Evolutionary conservation across 345 rosid species (phyloP).

Genomic region (Pistacia vera): DNA sequence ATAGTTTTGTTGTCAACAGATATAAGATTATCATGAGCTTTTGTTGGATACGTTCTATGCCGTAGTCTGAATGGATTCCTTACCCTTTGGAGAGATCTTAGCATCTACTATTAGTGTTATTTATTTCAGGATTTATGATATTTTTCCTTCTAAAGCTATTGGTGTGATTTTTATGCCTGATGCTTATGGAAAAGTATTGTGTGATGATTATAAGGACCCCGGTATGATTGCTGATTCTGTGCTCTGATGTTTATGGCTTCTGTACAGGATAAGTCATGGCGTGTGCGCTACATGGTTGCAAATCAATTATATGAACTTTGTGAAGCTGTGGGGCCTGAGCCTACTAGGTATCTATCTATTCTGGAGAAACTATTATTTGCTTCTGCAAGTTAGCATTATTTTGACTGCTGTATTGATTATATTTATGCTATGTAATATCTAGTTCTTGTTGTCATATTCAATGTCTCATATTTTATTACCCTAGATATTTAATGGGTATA

Average conservation of each 20-base stretch:
- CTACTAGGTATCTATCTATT: conserved; percentile 65
- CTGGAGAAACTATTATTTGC: conserved; percentile 1
- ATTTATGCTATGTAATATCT: not conserved
- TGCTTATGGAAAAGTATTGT: not conserved
- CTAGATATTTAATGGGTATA: not conserved
- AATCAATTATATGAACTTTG: conserved; percentile 96
- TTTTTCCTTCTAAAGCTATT: not conserved
- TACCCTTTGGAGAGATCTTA: not conserved
- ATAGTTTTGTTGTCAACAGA: not conserved
- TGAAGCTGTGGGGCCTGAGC: conserved; percentile 95
- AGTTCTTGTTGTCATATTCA: not conserved
- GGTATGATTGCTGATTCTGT: not conserved
- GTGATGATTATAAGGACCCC: not conserved
- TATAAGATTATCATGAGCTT: not conserved
- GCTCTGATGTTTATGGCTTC: conserved; percentile 3
- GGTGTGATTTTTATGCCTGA: not conserved
- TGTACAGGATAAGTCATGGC: conserved; percentile 95
- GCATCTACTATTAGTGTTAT: not conserved
- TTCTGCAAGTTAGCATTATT: not conserved
- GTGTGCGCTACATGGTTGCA: conserved; percentile 97
- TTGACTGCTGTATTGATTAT: not conserved
- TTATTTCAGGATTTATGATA: not conserved
- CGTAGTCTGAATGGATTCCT: not conserved
- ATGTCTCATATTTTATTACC: too few species aligned
- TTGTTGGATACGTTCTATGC: not conserved